These are phyloP conservation scores for Handroanthus guayacan DNA, from an alignment of 257 asterid species.

Conservation along the genomic window DNA sequence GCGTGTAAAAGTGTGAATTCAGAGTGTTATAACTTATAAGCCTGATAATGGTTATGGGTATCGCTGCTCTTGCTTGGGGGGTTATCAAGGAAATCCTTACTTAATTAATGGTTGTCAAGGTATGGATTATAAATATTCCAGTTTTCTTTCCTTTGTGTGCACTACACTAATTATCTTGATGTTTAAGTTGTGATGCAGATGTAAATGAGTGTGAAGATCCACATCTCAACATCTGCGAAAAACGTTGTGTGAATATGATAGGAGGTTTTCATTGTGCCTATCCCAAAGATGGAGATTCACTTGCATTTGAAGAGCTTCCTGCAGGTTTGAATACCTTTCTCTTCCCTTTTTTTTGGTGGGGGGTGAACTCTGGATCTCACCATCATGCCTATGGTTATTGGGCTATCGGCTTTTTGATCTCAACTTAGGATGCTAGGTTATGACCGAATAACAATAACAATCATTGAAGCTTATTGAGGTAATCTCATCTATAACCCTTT, in stretches of 20 bases:
- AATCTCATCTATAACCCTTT: too few relatives aligned
- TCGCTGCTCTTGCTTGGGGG: slow-evolving; percentile 48
- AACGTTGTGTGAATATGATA: slow-evolving; percentile 24
- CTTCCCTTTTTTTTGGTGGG: too few relatives aligned
- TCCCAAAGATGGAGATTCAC: too few relatives aligned
- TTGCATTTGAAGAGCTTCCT: too few relatives aligned
- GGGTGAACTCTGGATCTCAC: too few relatives aligned
- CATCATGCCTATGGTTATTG: too few relatives aligned
- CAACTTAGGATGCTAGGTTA: too few relatives aligned
- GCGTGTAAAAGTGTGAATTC: slow-evolving; percentile 40
- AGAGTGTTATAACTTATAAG: slow-evolving; percentile 25
- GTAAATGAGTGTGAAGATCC: slow-evolving; percentile 49
- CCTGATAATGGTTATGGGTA: slow-evolving; percentile 41
- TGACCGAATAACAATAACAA: too few relatives aligned
- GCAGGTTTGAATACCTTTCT: slow-evolving; percentile 12
- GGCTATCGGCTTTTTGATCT: too few relatives aligned
- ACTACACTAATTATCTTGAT: too few relatives aligned
- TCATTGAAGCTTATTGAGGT: too few relatives aligned
- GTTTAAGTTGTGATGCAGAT: slow-evolving; percentile 36
- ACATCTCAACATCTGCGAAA: slow-evolving; percentile 29
- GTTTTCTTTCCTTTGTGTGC: background rate
- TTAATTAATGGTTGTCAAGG: slow-evolving; percentile 48
- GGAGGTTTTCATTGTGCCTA: slow-evolving; percentile 44
- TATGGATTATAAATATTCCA: background rate
- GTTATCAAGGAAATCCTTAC: slow-evolving; percentile 59